Evolutionary conservation across 140 eudicot genomes (phyloP).

Genomic region (Bidens hawaiensis): DNA sequence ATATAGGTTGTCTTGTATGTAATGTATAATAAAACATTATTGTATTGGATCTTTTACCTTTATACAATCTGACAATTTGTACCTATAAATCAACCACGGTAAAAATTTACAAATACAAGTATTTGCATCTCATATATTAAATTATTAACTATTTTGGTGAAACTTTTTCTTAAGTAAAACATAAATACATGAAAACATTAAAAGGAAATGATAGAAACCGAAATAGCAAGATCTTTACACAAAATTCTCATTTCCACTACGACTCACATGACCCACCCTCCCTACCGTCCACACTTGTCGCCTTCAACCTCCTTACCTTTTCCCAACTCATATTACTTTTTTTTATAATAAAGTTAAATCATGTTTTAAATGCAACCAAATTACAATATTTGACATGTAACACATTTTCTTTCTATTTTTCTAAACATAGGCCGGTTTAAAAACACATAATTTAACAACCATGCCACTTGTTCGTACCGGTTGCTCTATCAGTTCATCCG

Average conservation of each 20-base stretch:
- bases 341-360: neutral
- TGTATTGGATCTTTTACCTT: too few relatives aligned
- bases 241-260: neutral
- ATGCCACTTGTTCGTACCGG: too few relatives aligned
- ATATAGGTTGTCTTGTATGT: too few relatives aligned
- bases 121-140: too few relatives aligned
- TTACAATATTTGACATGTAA: neutral
- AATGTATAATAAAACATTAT: too few relatives aligned
- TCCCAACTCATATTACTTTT: neutral
- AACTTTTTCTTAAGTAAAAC: too few relatives aligned
- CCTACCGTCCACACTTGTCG: conserved; percentile 20
- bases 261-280: conserved; percentile 31
- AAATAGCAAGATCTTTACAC: conserved; percentile 2
- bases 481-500: too few relatives aligned
- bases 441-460: too few relatives aligned
- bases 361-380: neutral
- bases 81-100: neutral
- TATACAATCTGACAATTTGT: too few relatives aligned
- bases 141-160: neutral
- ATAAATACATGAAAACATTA: neutral
- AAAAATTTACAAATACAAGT: too few relatives aligned
- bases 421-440: too few relatives aligned
- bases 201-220: neutral
- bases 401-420: neutral
- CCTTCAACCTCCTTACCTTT: conserved; percentile 5